Conservation (phyloP, 148 eudicot genomes). For the Dianthus caryophyllus region DNA sequence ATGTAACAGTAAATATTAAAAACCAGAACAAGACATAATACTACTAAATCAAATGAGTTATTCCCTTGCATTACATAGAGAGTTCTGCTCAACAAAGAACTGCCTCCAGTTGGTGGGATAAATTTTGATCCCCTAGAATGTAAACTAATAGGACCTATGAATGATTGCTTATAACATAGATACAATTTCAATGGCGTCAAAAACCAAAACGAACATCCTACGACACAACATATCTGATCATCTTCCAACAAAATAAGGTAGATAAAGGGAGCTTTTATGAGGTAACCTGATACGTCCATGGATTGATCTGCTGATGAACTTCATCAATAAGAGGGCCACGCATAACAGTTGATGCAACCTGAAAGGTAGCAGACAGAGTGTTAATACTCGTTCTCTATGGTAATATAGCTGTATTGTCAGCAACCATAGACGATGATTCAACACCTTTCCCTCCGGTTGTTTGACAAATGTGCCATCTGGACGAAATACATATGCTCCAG, state of each 20-base stretch:
- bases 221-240: not conserved
- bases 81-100: not conserved
- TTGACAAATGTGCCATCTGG: constrained; percentile 53
- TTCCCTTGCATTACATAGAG: not conserved
- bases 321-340: constrained; percentile 81
- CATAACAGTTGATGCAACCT: constrained; percentile 60
- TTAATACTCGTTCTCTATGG: not conserved
- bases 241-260: not conserved
- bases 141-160: too few relatives aligned
- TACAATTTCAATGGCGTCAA: too few relatives aligned
- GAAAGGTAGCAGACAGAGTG: constrained; percentile 24
- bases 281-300: constrained; percentile 90
- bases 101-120: not conserved
- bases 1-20: constrained; percentile 2
- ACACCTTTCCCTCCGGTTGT: constrained; percentile 47
- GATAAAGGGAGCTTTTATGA: not conserved
- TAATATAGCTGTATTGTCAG: not conserved
- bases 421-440: constrained; percentile 8
- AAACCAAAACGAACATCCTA: too few relatives aligned
- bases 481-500: constrained; percentile 79
- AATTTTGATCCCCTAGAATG: not conserved
- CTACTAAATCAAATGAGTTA: not conserved
- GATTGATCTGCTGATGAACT: constrained; percentile 76
- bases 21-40: not conserved
- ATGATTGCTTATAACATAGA: too few relatives aligned